A percentile compares a stretch with the other conserved stretches of the same genome.
Evolutionary conservation across 2,329 filamentous ascomycete genomes (phyloP).

Genomic region (Samsoniella hepiali): DNA sequence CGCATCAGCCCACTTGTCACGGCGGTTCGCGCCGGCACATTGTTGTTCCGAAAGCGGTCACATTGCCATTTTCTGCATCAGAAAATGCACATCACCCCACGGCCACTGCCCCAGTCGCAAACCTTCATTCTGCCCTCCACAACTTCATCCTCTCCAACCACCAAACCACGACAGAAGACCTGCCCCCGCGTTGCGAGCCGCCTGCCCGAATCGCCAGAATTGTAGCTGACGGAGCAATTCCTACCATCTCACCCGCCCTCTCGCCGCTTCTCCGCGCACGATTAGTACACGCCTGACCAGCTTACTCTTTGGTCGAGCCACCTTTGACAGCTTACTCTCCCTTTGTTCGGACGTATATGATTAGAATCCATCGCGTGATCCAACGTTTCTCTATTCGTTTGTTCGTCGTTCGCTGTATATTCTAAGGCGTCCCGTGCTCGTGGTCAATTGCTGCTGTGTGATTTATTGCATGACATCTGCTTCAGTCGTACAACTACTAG

Average conservation of each 20-base stretch:
- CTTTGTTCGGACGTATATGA: constrained; percentile 6
- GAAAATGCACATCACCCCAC: constrained; percentile 7
- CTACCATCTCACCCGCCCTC: not conserved
- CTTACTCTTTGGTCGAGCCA: not conserved
- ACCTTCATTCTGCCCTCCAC: constrained; percentile 1
- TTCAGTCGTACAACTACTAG: constrained; percentile 6
- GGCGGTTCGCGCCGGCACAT: not conserved
- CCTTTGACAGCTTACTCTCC: not conserved
- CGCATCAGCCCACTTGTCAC: not conserved
- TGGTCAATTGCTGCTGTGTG: constrained; percentile 10
- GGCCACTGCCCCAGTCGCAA: not conserved
- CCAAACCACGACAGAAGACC: not conserved
- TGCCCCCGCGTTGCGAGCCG: not conserved
- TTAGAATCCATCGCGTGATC: constrained; percentile 14
- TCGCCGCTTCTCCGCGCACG: not conserved
- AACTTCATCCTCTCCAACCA: not conserved
- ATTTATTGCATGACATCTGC: constrained; percentile 14
- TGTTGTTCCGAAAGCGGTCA: constrained; percentile 13
- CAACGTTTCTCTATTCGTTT: constrained; percentile 1
- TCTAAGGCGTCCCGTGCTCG: constrained; percentile 11
- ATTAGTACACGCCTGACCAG: not conserved
- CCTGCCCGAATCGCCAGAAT: constrained; percentile 1
- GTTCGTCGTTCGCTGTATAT: constrained; percentile 7
- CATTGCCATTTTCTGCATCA: constrained; percentile 10
- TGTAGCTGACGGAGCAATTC: not conserved